Conservation (phyloP, 495 filamentous ascomycete species). For the Barbatosphaeria neglecta region DNA sequence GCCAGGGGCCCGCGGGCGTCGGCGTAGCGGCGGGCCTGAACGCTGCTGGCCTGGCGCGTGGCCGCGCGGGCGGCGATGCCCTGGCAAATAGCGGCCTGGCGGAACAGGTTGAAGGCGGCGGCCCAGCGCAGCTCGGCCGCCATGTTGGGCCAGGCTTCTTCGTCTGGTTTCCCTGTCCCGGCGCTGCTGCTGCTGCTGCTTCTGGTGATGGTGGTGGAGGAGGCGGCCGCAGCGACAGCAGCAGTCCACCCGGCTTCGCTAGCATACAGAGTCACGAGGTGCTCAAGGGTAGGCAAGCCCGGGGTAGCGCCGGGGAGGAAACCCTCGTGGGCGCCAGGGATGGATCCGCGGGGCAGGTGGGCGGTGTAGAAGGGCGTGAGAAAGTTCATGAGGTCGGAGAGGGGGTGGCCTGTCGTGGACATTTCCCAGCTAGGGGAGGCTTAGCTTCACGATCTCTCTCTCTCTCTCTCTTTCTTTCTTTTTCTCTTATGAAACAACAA, state of each 20-base stretch:
- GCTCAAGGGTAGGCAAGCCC: conserved; percentile 62
- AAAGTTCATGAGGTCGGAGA: conserved; percentile 77
- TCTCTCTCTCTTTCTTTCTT: background rate
- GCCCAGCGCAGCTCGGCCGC: conserved; percentile 55
- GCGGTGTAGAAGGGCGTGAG: conserved; percentile 54
- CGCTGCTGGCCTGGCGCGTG: conserved; percentile 79
- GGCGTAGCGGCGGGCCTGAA: conserved; percentile 61
- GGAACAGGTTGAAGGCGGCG: conserved; percentile 46
- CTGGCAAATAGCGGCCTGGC: conserved; percentile 75
- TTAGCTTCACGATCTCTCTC: conserved; percentile 5
- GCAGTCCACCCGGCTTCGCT: conserved; percentile 57
- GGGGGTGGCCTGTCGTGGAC: conserved; percentile 89
- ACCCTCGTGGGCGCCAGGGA: conserved; percentile 22
- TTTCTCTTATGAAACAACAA: background rate
- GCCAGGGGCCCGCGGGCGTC: conserved; percentile 54
- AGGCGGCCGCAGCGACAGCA: conserved; percentile 18
- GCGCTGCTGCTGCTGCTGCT: no score
- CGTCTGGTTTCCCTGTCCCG: background rate
- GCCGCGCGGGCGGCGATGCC: conserved; percentile 85
- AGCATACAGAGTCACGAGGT: conserved; percentile 68
- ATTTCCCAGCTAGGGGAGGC: conserved; percentile 63
- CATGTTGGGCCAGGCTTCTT: conserved; percentile 22
- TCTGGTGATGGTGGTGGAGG: no score
- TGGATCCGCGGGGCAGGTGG: conserved; percentile 12
- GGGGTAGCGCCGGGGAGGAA: conserved; percentile 53